phyloP scores from a whole-genome alignment of 495 filamentous ascomycete genomes.

The Rhypophila decipiens region DNA sequence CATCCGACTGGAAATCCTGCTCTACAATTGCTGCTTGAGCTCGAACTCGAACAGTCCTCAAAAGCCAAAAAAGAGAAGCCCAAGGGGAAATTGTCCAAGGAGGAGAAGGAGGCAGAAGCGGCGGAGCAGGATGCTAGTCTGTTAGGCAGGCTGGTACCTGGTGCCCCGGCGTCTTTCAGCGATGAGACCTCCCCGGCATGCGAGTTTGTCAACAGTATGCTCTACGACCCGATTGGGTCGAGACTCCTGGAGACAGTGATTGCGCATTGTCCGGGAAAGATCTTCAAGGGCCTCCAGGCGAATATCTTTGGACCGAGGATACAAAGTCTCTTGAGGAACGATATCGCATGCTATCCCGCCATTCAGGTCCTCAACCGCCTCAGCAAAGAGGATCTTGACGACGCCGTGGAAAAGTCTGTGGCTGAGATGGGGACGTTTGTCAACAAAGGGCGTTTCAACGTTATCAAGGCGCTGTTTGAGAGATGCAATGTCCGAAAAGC shows the following conservation, averaged over 20 bases:
- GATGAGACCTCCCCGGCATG: slow-evolving; percentile 36
- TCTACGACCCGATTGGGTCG: slow-evolving; percentile 87
- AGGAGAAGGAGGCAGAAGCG: slow-evolving; percentile 13
- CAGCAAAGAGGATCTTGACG: slow-evolving; percentile 71
- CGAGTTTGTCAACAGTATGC: slow-evolving; percentile 71
- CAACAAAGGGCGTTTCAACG: slow-evolving; percentile 64
- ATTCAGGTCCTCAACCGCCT: slow-evolving; percentile 73
- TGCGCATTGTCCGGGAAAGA: slow-evolving; percentile 69
- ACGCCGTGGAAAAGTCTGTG: slow-evolving; percentile 58
- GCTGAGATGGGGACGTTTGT: slow-evolving; percentile 65
- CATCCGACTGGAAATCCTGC: slow-evolving; percentile 87
- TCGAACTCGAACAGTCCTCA: slow-evolving; percentile 68
- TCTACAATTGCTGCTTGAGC: slow-evolving; percentile 75
- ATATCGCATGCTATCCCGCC: slow-evolving; percentile 80
- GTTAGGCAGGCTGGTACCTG: slow-evolving; percentile 36
- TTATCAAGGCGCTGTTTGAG: slow-evolving; percentile 77
- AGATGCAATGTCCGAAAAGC: slow-evolving; percentile 60
- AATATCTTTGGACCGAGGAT: slow-evolving; percentile 71
- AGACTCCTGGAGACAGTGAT: slow-evolving; percentile 83
- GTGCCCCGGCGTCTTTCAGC: slow-evolving; percentile 35
- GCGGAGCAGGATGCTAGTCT: slow-evolving; percentile 11
- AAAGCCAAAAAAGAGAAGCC: slow-evolving; percentile 46
- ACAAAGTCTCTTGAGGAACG: slow-evolving; percentile 73
- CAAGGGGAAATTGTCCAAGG: slow-evolving; percentile 22
- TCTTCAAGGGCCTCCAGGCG: slow-evolving; percentile 78